These are phyloP conservation scores for Nakataea oryzae DNA, from an alignment of 2,329 filamentous ascomycete species.

Conservation along the genomic window DNA sequence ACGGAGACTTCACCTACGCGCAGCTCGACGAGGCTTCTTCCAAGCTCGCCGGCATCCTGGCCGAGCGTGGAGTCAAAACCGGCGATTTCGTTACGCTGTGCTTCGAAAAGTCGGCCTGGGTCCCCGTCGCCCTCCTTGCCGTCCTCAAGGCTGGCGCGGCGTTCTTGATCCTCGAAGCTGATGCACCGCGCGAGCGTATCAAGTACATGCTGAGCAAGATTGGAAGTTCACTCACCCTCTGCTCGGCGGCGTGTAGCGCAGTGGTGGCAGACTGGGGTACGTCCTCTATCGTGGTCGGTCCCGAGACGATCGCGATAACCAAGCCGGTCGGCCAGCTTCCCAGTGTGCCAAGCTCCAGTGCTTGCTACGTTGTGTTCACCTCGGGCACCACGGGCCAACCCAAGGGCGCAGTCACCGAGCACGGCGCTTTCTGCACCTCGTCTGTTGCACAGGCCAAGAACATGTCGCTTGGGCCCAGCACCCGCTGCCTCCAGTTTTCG, in stretches of 20 bases:
- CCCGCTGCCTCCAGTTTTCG: background rate
- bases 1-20: slow-evolving; percentile 18
- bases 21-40: slow-evolving; percentile 27
- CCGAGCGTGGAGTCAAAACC: slow-evolving; percentile 7
- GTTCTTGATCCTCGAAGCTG: slow-evolving; percentile 10
- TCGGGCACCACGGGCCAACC: slow-evolving; percentile 47
- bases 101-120: slow-evolving; percentile 13
- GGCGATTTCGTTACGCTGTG: slow-evolving; percentile 10
- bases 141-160: slow-evolving; percentile 16
- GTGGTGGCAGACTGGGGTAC: background rate
- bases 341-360: background rate
- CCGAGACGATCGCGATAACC: background rate
- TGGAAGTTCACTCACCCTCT: too few relatives aligned
- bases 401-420: slow-evolving; percentile 28
- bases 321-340: background rate
- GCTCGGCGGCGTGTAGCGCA: too few relatives aligned
- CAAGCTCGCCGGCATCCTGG: background rate
- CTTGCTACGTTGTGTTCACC: slow-evolving; percentile 38
- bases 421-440: background rate
- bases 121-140: slow-evolving; percentile 11
- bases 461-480: background rate
- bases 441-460: background rate
- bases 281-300: background rate
- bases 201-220: slow-evolving; percentile 2
- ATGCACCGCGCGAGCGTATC: slow-evolving; percentile 8